Evolutionary conservation across 257 asterid species (phyloP).

Genomic region (Paulownia fortunei): DNA sequence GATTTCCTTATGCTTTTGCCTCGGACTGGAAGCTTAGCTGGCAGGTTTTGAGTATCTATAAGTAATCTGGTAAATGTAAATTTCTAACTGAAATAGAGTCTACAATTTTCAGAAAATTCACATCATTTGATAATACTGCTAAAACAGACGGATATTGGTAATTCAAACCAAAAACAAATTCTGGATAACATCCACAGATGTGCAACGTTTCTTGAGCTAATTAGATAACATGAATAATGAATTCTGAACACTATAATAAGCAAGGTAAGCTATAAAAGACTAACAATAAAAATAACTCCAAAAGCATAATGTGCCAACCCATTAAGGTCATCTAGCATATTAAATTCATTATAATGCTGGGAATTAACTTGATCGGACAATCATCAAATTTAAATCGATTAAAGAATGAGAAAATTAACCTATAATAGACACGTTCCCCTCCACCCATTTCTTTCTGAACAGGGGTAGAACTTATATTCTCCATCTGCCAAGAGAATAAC

Average conservation of each 20-base stretch:
- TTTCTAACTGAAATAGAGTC: conserved; percentile 9
- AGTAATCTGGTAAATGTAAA: conserved; percentile 15
- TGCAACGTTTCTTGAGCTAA: not conserved
- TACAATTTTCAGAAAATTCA: not conserved
- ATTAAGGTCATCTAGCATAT: too few species aligned
- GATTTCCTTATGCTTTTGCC: conserved; percentile 18
- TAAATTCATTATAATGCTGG: too few species aligned
- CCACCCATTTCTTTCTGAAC: not conserved
- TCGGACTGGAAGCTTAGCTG: conserved; percentile 27
- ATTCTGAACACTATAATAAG: too few species aligned
- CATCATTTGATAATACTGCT: conserved; percentile 13
- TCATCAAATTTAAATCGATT: not conserved
- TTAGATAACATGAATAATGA: too few species aligned
- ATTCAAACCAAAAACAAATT: not conserved
- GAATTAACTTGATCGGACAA: too few species aligned
- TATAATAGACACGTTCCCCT: not conserved
- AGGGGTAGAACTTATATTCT: not conserved
- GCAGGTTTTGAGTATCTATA: conserved; percentile 9
- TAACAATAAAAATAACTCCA: too few species aligned
- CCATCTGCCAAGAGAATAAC: not conserved
- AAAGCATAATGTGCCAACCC: too few species aligned
- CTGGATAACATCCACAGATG: not conserved
- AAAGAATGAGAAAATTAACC: not conserved
- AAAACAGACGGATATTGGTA: not conserved
- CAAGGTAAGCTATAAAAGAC: too few species aligned